Evolutionary conservation across 2,329 filamentous ascomycete genomes (phyloP).

Genomic region (Parascedosporium putredinis): DNA sequence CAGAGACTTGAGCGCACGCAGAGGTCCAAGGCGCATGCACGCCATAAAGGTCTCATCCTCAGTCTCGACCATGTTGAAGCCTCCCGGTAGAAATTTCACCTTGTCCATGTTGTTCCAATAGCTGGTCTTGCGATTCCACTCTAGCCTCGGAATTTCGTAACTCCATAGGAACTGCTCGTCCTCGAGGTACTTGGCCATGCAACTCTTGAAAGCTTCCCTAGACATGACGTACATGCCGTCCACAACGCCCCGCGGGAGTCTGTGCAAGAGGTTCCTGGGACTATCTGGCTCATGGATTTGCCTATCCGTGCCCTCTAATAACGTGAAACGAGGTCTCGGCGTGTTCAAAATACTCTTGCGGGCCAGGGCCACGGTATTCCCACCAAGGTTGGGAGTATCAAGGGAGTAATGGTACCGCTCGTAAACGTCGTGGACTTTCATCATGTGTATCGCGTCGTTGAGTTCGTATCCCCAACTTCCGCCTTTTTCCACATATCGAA

Average conservation of each 20-base stretch:
- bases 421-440: conserved; percentile 23
- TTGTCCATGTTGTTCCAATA: not conserved
- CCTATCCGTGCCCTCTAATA: no score
- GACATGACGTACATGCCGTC: conserved; percentile 9
- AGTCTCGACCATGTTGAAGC: conserved; percentile 21
- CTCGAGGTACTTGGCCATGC: not conserved
- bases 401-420: conserved; percentile 24
- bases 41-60: conserved; percentile 26
- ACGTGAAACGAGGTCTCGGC: no score
- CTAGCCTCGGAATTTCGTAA: no score
- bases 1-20: conserved; percentile 12
- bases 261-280: conserved; percentile 4
- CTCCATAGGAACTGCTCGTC: conserved; percentile 12
- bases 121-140: no score
- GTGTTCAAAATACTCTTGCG: no score
- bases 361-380: conserved; percentile 11
- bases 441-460: conserved; percentile 21
- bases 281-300: not conserved
- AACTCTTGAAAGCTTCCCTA: conserved; percentile 14
- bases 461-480: conserved; percentile 21
- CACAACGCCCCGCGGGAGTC: conserved; percentile 3
- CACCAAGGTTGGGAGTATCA: conserved; percentile 17
- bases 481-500: conserved; percentile 11
- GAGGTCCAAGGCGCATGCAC: conserved; percentile 19
- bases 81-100: not conserved